Conservation (phyloP, 2,329 filamentous ascomycete species). For the Sarocladium brachiariae region DNA sequence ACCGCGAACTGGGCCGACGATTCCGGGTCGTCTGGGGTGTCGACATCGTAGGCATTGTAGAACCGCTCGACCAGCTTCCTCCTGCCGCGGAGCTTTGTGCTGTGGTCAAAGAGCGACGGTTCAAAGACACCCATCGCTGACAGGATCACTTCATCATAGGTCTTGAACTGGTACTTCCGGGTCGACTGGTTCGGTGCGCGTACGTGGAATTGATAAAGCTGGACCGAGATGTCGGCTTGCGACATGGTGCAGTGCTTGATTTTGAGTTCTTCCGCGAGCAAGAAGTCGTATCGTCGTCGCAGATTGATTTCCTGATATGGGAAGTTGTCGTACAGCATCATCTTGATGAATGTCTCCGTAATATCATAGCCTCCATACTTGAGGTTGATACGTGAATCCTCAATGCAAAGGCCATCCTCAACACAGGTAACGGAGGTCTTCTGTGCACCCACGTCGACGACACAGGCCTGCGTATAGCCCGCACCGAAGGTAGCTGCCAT, state of each 20-base stretch:
- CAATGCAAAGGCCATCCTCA: constrained; percentile 89
- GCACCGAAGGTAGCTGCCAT: constrained; percentile 92
- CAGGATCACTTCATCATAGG: constrained; percentile 93
- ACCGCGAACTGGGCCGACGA: constrained; percentile 75
- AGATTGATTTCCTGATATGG: constrained; percentile 94
- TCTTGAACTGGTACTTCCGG: constrained; percentile 90
- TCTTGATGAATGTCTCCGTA: constrained; percentile 90
- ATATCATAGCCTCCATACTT: constrained; percentile 92
- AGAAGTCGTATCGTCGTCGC: constrained; percentile 79
- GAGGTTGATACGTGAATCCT: constrained; percentile 90
- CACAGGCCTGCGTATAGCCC: constrained; percentile 87
- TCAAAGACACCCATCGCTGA: constrained; percentile 93
- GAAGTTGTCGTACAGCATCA: constrained; percentile 96
- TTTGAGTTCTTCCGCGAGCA: constrained; percentile 93
- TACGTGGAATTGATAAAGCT: constrained; percentile 84
- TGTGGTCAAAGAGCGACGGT: constrained; percentile 78
- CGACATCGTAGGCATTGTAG: constrained; percentile 87
- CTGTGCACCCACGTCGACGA: constrained; percentile 93
- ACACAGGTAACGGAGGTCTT: constrained; percentile 97
- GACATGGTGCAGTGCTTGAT: constrained; percentile 88
- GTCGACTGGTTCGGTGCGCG: constrained; percentile 84
- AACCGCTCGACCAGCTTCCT: constrained; percentile 79
- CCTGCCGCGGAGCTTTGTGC: constrained; percentile 69
- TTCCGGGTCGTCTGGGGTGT: constrained; percentile 77
- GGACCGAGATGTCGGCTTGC: constrained; percentile 81